phyloP scores from a whole-genome alignment of 2,329 filamentous ascomycete genomes.

The Talaromyces verruculosus region DNA sequence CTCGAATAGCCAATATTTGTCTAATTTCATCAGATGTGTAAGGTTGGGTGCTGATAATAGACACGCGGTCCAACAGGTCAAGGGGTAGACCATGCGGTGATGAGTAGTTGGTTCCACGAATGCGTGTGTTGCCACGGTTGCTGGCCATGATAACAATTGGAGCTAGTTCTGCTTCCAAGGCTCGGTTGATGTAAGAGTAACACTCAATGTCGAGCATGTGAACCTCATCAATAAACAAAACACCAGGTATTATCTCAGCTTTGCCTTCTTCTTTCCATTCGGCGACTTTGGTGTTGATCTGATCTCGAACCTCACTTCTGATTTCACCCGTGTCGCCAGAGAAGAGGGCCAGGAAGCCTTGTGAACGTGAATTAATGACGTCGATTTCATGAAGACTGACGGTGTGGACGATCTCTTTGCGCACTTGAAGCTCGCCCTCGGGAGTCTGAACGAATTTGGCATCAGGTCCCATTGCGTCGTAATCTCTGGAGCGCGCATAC shows the following conservation, averaged over 20 bases:
- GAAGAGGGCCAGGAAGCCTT: constrained; percentile 95
- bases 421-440: constrained; percentile 94
- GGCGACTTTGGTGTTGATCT: constrained; percentile 98
- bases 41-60: constrained; percentile 90
- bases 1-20: constrained; percentile 88
- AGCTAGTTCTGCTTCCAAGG: constrained; percentile 88
- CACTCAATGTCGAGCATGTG: constrained; percentile 99
- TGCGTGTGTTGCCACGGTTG: constrained; percentile 88
- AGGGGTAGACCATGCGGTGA: constrained; percentile 91
- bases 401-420: constrained; percentile 95
- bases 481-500: constrained; percentile 91
- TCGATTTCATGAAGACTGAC: constrained; percentile 98
- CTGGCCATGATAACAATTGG: constrained; percentile 99
- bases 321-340: constrained; percentile 98
- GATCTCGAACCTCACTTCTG: constrained; percentile 91
- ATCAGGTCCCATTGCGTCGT: constrained; percentile 98
- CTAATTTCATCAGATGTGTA: constrained; percentile 83
- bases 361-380: constrained; percentile 98
- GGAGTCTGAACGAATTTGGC: constrained; percentile 98
- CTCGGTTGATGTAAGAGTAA: constrained; percentile 97
- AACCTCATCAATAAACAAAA: constrained; percentile 97
- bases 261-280: constrained; percentile 99
- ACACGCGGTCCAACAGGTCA: constrained; percentile 92
- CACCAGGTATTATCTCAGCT: constrained; percentile 93
- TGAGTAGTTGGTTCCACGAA: constrained; percentile 89